These are phyloP conservation scores for Saccharomyces jurei DNA, from an alignment of 805 yeast genomes.

Conservation along the genomic window DNA sequence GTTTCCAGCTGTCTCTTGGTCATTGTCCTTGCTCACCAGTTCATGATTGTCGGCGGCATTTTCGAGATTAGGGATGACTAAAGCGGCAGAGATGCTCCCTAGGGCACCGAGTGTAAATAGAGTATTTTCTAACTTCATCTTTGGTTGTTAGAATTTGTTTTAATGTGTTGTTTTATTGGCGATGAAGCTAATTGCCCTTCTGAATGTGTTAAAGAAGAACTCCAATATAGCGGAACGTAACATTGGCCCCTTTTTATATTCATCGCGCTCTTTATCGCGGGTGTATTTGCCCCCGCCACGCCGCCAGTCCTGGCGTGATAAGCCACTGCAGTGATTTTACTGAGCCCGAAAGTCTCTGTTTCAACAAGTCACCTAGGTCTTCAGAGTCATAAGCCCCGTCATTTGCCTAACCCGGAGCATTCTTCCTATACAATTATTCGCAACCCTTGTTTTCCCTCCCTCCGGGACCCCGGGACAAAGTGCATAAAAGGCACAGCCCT, in stretches of 20 bases:
- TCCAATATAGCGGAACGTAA: not conserved
- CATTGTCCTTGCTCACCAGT: slow-evolving; percentile 1
- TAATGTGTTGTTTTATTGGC: not conserved
- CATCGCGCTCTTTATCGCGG: not conserved
- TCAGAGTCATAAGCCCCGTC: not conserved
- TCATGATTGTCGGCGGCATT: slow-evolving; percentile 24
- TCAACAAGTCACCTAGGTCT: not conserved
- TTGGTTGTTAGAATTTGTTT: not conserved
- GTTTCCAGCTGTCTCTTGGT: slow-evolving; percentile 7
- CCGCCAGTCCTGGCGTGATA: not conserved
- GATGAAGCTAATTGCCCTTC: not conserved
- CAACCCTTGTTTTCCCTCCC: not conserved
- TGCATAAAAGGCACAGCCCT: not conserved
- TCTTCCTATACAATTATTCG: no score
- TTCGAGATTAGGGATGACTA: slow-evolving; percentile 54
- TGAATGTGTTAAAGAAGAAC: not conserved
- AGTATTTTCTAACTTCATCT: slow-evolving; percentile 19
- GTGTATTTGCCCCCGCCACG: not conserved
- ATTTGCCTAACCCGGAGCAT: not conserved
- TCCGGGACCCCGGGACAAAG: not conserved
- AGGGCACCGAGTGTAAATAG: slow-evolving; percentile 31
- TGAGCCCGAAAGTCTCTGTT: not conserved
- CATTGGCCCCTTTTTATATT: not conserved
- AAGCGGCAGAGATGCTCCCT: slow-evolving; percentile 38
- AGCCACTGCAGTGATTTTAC: not conserved